A percentile compares a stretch with the other conserved stretches of the same genome.
These are phyloP conservation scores for Arctium lappa DNA, from an alignment of 129 eudicot genomes.

Conservation along the genomic window DNA sequence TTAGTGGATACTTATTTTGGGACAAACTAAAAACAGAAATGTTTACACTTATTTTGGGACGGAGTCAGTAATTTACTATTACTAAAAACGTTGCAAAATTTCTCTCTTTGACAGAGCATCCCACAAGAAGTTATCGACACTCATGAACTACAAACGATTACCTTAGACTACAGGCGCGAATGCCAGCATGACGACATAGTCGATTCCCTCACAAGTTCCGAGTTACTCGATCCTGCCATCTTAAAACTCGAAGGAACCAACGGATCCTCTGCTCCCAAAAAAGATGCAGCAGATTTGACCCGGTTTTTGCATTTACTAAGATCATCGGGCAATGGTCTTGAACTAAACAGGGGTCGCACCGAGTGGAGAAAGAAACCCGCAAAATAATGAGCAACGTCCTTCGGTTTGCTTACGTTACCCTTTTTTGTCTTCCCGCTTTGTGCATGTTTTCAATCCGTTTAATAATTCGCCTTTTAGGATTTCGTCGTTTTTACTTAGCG, in stretches of 20 bases:
- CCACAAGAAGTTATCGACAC: constrained; percentile 88
- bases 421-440: neutral
- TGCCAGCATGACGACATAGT: constrained; percentile 84
- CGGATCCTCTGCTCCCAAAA: constrained; percentile 41
- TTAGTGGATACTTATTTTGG: no score
- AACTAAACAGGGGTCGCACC: constrained; percentile 77
- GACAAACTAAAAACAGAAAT: neutral
- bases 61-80: neutral
- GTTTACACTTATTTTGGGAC: neutral
- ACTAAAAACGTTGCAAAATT: neutral
- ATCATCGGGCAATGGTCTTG: constrained; percentile 61
- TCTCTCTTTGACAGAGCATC: constrained; percentile 52
- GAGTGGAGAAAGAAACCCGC: constrained; percentile 84
- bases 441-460: neutral
- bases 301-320: constrained; percentile 78
- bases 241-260: constrained; percentile 42
- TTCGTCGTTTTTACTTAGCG: neutral
- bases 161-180: constrained; percentile 89
- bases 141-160: constrained; percentile 80
- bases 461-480: neutral
- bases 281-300: constrained; percentile 26
- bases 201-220: constrained; percentile 82
- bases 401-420: neutral
- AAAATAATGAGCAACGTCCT: constrained; percentile 20
- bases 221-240: constrained; percentile 25